These are phyloP conservation scores for Polyporus arcularius DNA, from an alignment of 768 basidiomycete species.

Conservation along the genomic window DNA sequence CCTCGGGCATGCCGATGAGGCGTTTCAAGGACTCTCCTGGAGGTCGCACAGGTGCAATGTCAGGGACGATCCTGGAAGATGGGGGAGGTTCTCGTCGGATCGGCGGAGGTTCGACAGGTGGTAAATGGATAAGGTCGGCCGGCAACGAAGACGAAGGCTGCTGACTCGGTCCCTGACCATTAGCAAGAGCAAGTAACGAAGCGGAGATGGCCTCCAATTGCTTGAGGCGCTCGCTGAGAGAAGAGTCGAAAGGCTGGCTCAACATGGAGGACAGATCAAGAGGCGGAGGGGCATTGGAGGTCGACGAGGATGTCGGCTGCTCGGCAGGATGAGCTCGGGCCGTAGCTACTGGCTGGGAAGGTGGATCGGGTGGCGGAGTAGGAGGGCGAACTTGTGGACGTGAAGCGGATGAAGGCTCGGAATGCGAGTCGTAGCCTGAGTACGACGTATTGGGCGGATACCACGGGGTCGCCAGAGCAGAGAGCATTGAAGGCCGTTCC, in stretches of 20 bases:
- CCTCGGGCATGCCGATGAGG: conserved; percentile 22
- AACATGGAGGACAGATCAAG: neutral
- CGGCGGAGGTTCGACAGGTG: no score
- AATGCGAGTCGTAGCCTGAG: neutral
- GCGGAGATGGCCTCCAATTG: conserved; percentile 9
- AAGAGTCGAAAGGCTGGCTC: neutral
- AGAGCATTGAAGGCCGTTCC: neutral
- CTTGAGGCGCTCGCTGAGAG: conserved; percentile 6
- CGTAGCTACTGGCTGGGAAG: neutral
- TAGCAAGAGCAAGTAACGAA: neutral
- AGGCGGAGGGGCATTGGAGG: neutral
- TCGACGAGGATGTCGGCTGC: neutral
- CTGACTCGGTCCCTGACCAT: no score
- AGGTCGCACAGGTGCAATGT: neutral
- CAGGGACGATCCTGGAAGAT: neutral
- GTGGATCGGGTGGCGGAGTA: neutral
- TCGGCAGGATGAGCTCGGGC: neutral
- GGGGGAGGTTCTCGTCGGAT: neutral
- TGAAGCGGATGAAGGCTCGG: neutral
- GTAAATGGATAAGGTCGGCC: no score
- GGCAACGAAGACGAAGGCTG: no score
- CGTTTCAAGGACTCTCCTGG: conserved; percentile 4
- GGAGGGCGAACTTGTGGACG: neutral
- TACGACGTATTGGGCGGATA: neutral
- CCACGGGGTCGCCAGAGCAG: neutral